These are phyloP conservation scores for Tubosaeta brunneosetosa DNA, from an alignment of 768 basidiomycete genomes.

Conservation along the genomic window DNA sequence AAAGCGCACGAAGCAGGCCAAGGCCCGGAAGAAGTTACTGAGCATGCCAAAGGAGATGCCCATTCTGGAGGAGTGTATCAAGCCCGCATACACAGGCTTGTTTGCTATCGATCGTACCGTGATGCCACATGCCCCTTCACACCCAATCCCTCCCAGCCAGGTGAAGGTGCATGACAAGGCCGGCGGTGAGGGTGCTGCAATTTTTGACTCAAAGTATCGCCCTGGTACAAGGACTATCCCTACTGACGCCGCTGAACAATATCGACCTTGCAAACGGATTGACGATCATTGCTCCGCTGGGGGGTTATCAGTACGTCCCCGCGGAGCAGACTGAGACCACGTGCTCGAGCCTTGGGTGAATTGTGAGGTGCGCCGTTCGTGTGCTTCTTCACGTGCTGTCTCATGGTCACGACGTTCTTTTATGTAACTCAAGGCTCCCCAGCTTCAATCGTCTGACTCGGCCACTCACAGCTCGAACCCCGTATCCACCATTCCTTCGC, in stretches of 20 bases:
- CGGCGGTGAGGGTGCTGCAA: conserved; percentile 73
- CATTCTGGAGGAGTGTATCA: too few species aligned
- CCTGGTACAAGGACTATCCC: conserved; percentile 78
- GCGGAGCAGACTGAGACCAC: conserved; percentile 65
- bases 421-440: too few species aligned
- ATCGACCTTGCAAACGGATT: conserved; percentile 76
- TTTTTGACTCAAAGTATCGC: conserved; percentile 83
- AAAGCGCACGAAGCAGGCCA: neutral
- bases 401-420: conserved; percentile 1
- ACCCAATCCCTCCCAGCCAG: conserved; percentile 61
- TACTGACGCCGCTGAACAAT: conserved; percentile 64
- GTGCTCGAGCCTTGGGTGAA: conserved; percentile 76
- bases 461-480: neutral
- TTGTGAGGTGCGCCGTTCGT: conserved; percentile 54
- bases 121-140: conserved; percentile 49
- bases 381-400: conserved; percentile 43
- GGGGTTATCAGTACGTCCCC: conserved; percentile 84
- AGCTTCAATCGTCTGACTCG: too few species aligned
- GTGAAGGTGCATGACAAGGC: conserved; percentile 77
- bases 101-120: too few species aligned
- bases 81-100: too few species aligned
- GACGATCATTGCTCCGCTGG: conserved; percentile 66
- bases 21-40: too few species aligned
- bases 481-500: neutral
- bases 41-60: too few species aligned